A percentile compares a stretch with the other conserved stretches of the same genome.
phyloP scores from a whole-genome alignment of 2,329 filamentous ascomycete genomes.

The Epichloe sp. region DNA sequence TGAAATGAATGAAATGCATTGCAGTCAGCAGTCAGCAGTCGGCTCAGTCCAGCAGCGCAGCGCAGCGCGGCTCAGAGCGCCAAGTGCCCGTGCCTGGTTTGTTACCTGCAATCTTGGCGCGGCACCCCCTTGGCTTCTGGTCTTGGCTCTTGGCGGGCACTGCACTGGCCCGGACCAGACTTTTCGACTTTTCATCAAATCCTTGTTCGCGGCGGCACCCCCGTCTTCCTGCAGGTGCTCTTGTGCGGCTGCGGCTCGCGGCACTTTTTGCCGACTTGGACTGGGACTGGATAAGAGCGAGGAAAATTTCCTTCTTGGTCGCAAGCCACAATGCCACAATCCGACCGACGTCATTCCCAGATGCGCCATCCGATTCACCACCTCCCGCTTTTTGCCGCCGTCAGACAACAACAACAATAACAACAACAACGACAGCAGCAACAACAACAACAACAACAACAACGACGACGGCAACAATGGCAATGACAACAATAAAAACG shows the following conservation, averaged over 20 bases:
- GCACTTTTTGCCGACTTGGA: slow-evolving; percentile 2
- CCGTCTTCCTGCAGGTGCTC: not conserved
- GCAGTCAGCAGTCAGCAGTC: too few relatives aligned
- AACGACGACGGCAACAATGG: not conserved
- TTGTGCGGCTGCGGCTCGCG: not conserved
- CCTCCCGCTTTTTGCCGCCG: not conserved
- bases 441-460: not conserved
- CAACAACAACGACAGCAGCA: not conserved
- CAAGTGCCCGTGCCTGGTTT: too few relatives aligned
- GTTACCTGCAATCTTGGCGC: too few relatives aligned
- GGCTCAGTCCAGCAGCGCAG: too few relatives aligned
- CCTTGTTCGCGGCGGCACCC: too few relatives aligned
- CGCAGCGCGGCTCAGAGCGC: too few relatives aligned
- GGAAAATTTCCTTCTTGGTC: not conserved
- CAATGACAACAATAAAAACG: too few relatives aligned
- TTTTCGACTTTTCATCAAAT: too few relatives aligned
- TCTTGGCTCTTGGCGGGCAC: too few relatives aligned
- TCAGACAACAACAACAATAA: not conserved
- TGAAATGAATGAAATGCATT: too few relatives aligned
- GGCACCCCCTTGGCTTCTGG: too few relatives aligned
- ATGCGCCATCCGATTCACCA: slow-evolving; percentile 2
- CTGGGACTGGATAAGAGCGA: not conserved
- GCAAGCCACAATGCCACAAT: not conserved
- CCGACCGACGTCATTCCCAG: slow-evolving; percentile 5
- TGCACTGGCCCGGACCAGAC: too few relatives aligned